Conservation (phyloP, 345 rosid species). For the Geranium brycei region DNA sequence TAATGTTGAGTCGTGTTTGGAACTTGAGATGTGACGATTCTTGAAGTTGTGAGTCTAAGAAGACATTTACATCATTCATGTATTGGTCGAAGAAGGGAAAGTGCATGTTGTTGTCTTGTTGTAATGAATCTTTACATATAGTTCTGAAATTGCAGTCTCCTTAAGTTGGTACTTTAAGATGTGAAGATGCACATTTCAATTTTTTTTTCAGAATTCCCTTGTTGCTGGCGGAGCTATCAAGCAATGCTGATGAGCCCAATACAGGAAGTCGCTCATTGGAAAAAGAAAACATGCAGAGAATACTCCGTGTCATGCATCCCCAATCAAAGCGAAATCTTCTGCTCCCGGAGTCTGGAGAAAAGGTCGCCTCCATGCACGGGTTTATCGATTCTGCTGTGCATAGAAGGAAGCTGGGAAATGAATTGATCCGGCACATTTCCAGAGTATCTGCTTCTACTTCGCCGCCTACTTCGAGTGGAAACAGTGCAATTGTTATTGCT, state of each 20-base stretch:
- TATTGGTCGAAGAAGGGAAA: too few species aligned
- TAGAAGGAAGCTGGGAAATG: constrained; percentile 26
- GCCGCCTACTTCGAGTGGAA: constrained; percentile 14
- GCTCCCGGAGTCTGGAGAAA: constrained; percentile 24
- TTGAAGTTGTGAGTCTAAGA: too few species aligned
- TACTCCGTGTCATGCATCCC: constrained; percentile 28
- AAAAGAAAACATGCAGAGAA: constrained; percentile 28
- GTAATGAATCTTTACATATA: not conserved
- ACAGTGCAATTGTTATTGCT: constrained; percentile 44
- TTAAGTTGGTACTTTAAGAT: not conserved
- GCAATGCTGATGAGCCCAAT: constrained; percentile 7
- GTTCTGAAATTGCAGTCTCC: not conserved
- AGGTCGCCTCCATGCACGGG: constrained; percentile 25
- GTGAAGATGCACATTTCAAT: not conserved
- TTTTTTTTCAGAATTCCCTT: constrained; percentile 3
- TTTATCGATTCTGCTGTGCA: constrained; percentile 19
- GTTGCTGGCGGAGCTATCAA: constrained; percentile 42
- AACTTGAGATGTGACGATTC: too few species aligned
- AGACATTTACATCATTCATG: too few species aligned
- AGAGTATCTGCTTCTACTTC: constrained; percentile 23
- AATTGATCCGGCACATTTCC: constrained; percentile 20
- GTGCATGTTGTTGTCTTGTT: not conserved
- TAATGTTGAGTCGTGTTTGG: too few species aligned
- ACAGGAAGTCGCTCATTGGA: constrained; percentile 16
- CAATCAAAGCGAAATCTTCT: constrained; percentile 25